phyloP scores from a whole-genome alignment of 805 yeast genomes.

The Starmerella riodocensis region DNA sequence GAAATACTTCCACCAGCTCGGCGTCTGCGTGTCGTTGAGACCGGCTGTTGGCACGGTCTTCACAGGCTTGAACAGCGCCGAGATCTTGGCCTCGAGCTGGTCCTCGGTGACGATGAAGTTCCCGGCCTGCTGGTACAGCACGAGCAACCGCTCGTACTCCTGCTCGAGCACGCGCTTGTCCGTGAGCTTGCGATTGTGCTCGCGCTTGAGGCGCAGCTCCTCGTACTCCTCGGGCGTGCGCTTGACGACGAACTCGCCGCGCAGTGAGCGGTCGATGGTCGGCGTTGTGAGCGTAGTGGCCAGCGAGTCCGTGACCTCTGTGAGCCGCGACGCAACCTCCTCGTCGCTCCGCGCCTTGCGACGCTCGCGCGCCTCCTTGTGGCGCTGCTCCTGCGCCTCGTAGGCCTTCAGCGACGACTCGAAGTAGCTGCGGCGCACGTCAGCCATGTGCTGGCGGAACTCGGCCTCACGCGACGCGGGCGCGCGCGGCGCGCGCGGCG shows the following conservation, averaged over 20 bases:
- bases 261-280: conserved; percentile 44
- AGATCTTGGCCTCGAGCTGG: conserved; percentile 12
- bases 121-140: conserved; percentile 39
- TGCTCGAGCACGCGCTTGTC: conserved; percentile 41
- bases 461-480: conserved; percentile 25
- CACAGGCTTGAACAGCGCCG: conserved; percentile 12
- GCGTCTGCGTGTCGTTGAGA: conserved; percentile 11
- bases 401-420: conserved; percentile 47
- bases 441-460: conserved; percentile 42
- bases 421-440: conserved; percentile 59
- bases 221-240: conserved; percentile 60
- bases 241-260: conserved; percentile 57
- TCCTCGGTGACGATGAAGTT: conserved; percentile 13
- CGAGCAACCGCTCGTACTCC: conserved; percentile 46
- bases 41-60: conserved; percentile 8
- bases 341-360: conserved; percentile 28
- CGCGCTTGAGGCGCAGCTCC: conserved; percentile 44
- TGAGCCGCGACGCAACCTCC: conserved; percentile 25
- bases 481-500: conserved; percentile 22
- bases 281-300: conserved; percentile 63
- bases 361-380: conserved; percentile 28
- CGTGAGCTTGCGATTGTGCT: conserved; percentile 47
- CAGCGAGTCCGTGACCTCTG: conserved; percentile 26
- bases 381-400: conserved; percentile 36
- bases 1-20: conserved; percentile 12